phyloP scores from a whole-genome alignment of 1,284 basidiomycete genomes.

The Ganoderma meredithae region DNA sequence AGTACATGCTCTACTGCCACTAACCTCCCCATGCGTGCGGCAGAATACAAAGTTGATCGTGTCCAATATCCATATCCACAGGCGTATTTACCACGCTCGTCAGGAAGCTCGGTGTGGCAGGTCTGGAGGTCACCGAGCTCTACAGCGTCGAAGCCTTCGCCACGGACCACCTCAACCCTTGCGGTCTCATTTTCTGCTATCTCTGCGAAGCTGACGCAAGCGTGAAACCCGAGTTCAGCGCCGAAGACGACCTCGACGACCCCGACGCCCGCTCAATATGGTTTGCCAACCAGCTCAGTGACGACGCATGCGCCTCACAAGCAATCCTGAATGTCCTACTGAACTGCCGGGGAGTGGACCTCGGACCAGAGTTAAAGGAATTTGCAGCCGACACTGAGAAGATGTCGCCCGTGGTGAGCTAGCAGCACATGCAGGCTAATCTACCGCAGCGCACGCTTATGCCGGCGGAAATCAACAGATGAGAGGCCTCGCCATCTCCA shows the following conservation, averaged over 20 bases:
- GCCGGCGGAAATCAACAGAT: slow-evolving; percentile 48
- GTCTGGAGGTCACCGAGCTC: slow-evolving; percentile 62
- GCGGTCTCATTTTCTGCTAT: slow-evolving; percentile 66
- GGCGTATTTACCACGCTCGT: slow-evolving; percentile 66
- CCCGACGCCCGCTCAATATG: slow-evolving; percentile 62
- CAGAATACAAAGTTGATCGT: neutral
- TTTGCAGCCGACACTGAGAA: slow-evolving; percentile 58
- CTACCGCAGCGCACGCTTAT: neutral
- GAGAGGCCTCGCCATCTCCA: slow-evolving; percentile 67
- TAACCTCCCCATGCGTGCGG: neutral
- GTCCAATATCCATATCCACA: slow-evolving; percentile 43
- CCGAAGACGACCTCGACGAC: slow-evolving; percentile 55
- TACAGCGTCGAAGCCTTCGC: slow-evolving; percentile 70
- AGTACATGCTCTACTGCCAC: slow-evolving; percentile 13
- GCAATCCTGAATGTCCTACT: slow-evolving; percentile 66
- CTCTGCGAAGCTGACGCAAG: slow-evolving; percentile 57
- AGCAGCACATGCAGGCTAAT: neutral
- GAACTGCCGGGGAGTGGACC: slow-evolving; percentile 58
- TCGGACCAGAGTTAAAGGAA: slow-evolving; percentile 52
- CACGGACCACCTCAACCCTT: slow-evolving; percentile 59
- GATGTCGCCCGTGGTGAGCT: slow-evolving; percentile 62
- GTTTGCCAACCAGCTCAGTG: slow-evolving; percentile 73
- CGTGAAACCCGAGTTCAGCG: slow-evolving; percentile 51
- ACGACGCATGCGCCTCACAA: slow-evolving; percentile 68
- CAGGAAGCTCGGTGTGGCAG: slow-evolving; percentile 56